Evolutionary conservation across 345 rosid genomes (phyloP), one percentile per base, ranked within the genome.

Genomic region (Syzygium jambos): DNA sequence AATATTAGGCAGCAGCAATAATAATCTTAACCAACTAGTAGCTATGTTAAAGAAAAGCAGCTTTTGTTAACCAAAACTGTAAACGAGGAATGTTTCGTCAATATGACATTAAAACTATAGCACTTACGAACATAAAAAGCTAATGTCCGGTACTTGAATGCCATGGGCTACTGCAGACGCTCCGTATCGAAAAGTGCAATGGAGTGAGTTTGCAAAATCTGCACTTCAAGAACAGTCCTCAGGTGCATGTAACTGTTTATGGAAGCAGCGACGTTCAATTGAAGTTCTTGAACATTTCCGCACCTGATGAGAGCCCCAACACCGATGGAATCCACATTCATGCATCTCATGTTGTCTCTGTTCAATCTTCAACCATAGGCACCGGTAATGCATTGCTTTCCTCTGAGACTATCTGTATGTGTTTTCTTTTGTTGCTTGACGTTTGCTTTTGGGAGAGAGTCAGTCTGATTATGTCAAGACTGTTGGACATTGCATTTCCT

Each of bases 251-350:
- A 16, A 29, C 38, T 52, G 9, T 52, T 55, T 11, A 16, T 7
- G 84, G 83, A 16, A 23, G 51, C 7, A 38, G 46, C 9, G 19
- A 86, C 5, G 63, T 73, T 57, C n/a, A 68, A 3, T 17, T 86
- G 51, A 19, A 38, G 59, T 38, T 16, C 8, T 34, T 86, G 41
- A 7, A 11, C 80, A 73, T 86, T 52, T 54, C 29, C 13, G 87
- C 93, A 14, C 92, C 91, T 7, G 87, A 86, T 11, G 29, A n/a
- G 11, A 93, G 93, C 89, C 93, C 93, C 19, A 92, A 91, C n/a
- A 92, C 93, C 4, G 93, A 93, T 65, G 93, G 93, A 53, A 92
- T 93, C 85, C 92, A 90, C 84, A 57, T 93, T n/a, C 65, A 89
- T 2, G 0, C 3, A 2, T 90, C 88, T 49, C 11, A 9, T 19